Evolutionary conservation across 139 green algal species (phyloP).

Genomic region (Pleodorina starrii): DNA sequence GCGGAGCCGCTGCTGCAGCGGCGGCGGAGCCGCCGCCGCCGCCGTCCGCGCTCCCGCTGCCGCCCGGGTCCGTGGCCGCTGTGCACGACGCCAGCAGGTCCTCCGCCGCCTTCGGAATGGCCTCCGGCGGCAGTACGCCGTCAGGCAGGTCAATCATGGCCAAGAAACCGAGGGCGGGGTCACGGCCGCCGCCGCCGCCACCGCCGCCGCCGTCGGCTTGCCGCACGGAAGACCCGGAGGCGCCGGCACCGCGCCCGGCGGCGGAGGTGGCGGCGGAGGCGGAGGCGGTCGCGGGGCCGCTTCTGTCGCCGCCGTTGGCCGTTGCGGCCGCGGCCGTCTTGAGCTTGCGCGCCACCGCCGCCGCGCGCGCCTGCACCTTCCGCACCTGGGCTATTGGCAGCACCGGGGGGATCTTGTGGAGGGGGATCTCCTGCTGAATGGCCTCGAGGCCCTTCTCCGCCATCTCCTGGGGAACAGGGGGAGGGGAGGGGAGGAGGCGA

Average conservation of each 20-base stretch:
- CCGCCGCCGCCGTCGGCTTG: no score
- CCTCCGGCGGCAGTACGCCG: not conserved
- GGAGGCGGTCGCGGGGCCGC: not conserved
- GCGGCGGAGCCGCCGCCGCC: not conserved
- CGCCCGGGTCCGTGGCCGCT: not conserved
- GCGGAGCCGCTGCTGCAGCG: not conserved
- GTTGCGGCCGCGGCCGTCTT: not conserved
- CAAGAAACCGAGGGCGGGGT: no score
- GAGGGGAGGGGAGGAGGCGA: not conserved
- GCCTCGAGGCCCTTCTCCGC: conserved; percentile 23
- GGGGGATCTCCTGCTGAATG: conserved; percentile 15
- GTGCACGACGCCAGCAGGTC: not conserved
- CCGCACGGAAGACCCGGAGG: not conserved
- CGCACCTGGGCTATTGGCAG: not conserved
- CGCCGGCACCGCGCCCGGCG: not conserved
- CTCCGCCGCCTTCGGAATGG: not conserved
- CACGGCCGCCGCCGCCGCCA: no score
- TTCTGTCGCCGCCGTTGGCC: not conserved
- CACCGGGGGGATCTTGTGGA: conserved; percentile 48
- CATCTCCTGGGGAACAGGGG: conserved; percentile 24
- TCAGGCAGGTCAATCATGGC: no score
- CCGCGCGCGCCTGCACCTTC: not conserved
- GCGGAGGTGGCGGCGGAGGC: not conserved
- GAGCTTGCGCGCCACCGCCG: not conserved
- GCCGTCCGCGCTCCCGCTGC: not conserved